phyloP scores from a whole-genome alignment of 2,329 filamentous ascomycete species.

The Geosmithia morbida region DNA sequence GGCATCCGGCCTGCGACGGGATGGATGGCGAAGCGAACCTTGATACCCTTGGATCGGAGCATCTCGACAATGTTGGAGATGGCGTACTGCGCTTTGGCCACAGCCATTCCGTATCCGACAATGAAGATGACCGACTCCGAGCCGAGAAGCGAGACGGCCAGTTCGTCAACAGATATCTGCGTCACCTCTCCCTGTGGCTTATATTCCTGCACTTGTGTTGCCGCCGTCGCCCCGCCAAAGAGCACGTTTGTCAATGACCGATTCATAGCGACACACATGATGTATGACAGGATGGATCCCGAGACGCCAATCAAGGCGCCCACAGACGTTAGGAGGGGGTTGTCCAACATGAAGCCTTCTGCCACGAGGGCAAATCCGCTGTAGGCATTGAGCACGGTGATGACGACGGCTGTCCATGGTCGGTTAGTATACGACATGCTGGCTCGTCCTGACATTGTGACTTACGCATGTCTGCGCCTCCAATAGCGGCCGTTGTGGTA shows the following conservation, averaged over 20 bases:
- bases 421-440: neutral
- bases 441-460: conserved; percentile 2
- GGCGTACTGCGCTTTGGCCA: conserved; percentile 85
- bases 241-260: conserved; percentile 77
- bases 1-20: conserved; percentile 87
- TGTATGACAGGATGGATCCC: conserved; percentile 78
- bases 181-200: conserved; percentile 72
- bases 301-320: conserved; percentile 80
- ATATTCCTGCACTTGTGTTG: conserved; percentile 42
- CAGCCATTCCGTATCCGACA: conserved; percentile 88
- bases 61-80: conserved; percentile 68
- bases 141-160: conserved; percentile 58
- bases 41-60: conserved; percentile 61
- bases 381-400: conserved; percentile 82
- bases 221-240: conserved; percentile 52
- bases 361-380: conserved; percentile 83
- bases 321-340: conserved; percentile 70
- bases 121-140: conserved; percentile 81
- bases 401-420: conserved; percentile 48
- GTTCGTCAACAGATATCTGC: conserved; percentile 66
- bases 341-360: conserved; percentile 85
- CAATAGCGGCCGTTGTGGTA: conserved; percentile 78
- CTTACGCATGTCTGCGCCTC: conserved; percentile 78
- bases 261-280: conserved; percentile 86
- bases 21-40: conserved; percentile 80